Evolutionary conservation across 345 rosid genomes (phyloP), one percentile per base, ranked within the genome.

Genomic region (Durio zibethinus): DNA sequence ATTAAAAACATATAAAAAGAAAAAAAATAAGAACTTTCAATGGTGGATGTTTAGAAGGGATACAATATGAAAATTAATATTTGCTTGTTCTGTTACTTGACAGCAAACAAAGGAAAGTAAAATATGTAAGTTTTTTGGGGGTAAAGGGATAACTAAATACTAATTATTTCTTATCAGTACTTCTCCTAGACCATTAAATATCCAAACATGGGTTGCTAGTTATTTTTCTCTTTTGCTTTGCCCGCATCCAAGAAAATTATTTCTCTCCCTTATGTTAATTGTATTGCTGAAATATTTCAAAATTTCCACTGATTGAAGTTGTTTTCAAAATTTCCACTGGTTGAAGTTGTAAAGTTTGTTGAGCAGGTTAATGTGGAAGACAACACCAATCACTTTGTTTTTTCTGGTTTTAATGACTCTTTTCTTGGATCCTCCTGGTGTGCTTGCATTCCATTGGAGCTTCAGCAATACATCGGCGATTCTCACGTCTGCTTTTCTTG

Each of bases 391-490:
- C 48, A 61, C 78, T 45, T 48, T 76, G 48, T 14, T 76, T n/a
- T 75, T 63, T 8, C 10, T 76, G 45, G 60, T 63, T 76, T 62
- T 64, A 27, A 76, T 76, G 72, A 63, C 45, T 76, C 78, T 62
- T 31, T 47, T 75, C 86, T 88, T 96, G 65, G 98, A 96, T 72
- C 98, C 98, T 0, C 91, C 98, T 1, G 98, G 98, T 21, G 90
- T 90, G 45, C 76, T 93, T 36, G 85, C 94, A 18, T 96, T 89
- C 64, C 61, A 85, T 11, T 96, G 97, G 99, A 90, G 83, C 84
- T 78, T 84, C 73, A 66, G 63, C 53, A 96, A 87, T 73, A 89
- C 93, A 10, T 54, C 76, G 3, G 88, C 88, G n/a, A 92, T 96
- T 78, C 87, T 96, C 50, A 6, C 80, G 64, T 96, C 98, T 8